phyloP scores from a whole-genome alignment of 116 monocot genomes.

The Iris pallida region DNA sequence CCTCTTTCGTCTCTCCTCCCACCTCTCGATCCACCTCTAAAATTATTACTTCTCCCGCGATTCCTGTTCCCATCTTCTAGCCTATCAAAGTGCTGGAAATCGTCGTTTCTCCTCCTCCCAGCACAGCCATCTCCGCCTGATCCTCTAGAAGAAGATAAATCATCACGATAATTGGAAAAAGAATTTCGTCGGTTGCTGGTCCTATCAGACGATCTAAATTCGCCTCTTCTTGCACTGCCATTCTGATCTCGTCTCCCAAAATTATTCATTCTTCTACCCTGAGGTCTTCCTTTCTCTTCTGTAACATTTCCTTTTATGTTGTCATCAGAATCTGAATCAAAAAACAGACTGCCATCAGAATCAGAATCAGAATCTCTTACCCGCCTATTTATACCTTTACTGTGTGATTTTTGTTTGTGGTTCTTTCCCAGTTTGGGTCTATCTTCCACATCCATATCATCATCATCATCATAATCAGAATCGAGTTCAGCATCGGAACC shows the following conservation, averaged over 20 bases:
- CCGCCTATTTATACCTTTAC: slow-evolving; percentile 2
- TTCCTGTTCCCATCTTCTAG: background rate
- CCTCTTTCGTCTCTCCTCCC: background rate
- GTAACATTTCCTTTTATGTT: slow-evolving; percentile 22
- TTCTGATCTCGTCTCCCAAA: background rate
- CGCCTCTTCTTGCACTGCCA: slow-evolving; percentile 8
- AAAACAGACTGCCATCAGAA: slow-evolving; percentile 19
- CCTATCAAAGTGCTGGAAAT: slow-evolving; percentile 13
- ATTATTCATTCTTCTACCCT: slow-evolving; percentile 7
- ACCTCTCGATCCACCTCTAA: background rate
- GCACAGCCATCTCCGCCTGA: slow-evolving; percentile 3
- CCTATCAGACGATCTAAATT: slow-evolving; percentile 14
- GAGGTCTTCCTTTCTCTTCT: slow-evolving; percentile 6
- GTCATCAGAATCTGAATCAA: slow-evolving; percentile 38
- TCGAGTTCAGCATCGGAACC: slow-evolving; percentile 37
- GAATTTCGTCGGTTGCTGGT: slow-evolving; percentile 15
- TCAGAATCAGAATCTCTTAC: slow-evolving; percentile 27
- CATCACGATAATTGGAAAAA: slow-evolving; percentile 9
- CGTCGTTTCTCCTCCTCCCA: slow-evolving; percentile 15
- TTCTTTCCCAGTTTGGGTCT: slow-evolving; percentile 19
- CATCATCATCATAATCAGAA: slow-evolving; percentile 31
- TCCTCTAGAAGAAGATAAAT: slow-evolving; percentile 4
- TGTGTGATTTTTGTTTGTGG: slow-evolving; percentile 7
- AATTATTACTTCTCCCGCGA: background rate
- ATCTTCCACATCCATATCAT: slow-evolving; percentile 19